These are phyloP conservation scores for Trichoderma atrobrunneum DNA, from an alignment of 2,329 filamentous ascomycete species.

Conservation along the genomic window DNA sequence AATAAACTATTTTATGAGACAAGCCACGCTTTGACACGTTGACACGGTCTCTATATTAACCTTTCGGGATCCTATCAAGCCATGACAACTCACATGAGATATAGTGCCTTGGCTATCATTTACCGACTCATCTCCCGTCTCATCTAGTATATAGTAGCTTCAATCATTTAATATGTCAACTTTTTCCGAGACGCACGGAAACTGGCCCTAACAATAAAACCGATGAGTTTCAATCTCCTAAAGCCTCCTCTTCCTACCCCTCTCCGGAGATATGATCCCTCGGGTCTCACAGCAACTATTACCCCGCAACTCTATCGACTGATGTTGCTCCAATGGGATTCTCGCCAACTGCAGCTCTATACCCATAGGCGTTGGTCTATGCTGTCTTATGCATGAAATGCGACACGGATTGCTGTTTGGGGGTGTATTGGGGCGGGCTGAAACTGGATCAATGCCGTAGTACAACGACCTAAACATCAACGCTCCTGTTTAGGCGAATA, in stretches of 20 bases:
- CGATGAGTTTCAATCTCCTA: not conserved
- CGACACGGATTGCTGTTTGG: not conserved
- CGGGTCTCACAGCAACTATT: not conserved
- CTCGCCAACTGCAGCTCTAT: not conserved
- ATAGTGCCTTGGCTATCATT: not conserved
- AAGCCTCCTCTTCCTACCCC: not conserved
- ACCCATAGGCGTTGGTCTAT: not conserved
- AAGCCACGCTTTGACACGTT: not conserved
- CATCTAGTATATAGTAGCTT: not conserved
- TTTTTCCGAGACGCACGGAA: not conserved
- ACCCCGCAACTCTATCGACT: conserved; percentile 2
- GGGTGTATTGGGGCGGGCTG: not conserved
- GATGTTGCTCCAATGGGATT: not conserved
- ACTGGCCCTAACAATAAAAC: not conserved
- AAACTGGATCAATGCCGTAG: not conserved
- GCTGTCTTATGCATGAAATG: not conserved
- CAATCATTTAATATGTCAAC: not conserved
- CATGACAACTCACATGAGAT: not conserved
- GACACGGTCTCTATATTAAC: too few relatives aligned
- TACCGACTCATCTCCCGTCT: not conserved
- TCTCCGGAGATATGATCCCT: not conserved
- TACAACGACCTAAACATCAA: not conserved
- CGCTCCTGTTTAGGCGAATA: not conserved
- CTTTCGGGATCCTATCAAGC: too few relatives aligned
- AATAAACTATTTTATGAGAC: not conserved